phyloP scores from a whole-genome alignment of 73 alveolate species.

The Tetrahymena elliotti region DNA sequence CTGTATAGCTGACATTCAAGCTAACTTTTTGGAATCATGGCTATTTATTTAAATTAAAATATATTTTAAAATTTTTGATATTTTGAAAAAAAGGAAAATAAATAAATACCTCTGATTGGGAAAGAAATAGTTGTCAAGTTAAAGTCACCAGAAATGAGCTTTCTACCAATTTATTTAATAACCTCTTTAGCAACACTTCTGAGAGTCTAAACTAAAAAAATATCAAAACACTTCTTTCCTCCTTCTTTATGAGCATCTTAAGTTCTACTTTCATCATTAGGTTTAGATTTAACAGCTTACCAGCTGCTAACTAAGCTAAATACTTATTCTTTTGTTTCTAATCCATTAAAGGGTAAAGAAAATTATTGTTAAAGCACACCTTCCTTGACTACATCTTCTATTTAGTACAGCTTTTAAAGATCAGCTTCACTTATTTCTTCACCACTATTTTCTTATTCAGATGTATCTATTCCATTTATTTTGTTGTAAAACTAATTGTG shows the following conservation, averaged over 20 bases:
- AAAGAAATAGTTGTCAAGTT: slow-evolving; percentile 56
- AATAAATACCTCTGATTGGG: slow-evolving; percentile 60
- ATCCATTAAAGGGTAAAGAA: background rate
- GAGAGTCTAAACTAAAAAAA: background rate
- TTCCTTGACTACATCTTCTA: background rate
- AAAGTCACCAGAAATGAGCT: slow-evolving; percentile 56
- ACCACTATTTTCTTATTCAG: background rate
- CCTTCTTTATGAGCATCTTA: slow-evolving; percentile 57
- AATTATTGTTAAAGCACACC: background rate
- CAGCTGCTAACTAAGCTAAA: background rate
- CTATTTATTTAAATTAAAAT: background rate
- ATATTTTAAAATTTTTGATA: too few species aligned
- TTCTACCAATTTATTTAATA: slow-evolving; percentile 55
- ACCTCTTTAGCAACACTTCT: slow-evolving; percentile 60
- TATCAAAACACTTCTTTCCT: slow-evolving; percentile 49
- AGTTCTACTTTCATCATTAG: slow-evolving; percentile 52
- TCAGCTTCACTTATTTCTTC: background rate
- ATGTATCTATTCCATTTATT: background rate
- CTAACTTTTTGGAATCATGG: background rate
- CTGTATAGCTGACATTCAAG: background rate
- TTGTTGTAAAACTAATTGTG: background rate
- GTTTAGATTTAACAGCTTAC: background rate
- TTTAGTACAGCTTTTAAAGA: background rate
- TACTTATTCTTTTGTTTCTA: background rate
- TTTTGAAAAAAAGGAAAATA: background rate